Evolutionary conservation across 2,329 filamentous ascomycete genomes (phyloP), one percentile per base, ranked within the genome.

Genomic region (Monosporascus sp.): DNA sequence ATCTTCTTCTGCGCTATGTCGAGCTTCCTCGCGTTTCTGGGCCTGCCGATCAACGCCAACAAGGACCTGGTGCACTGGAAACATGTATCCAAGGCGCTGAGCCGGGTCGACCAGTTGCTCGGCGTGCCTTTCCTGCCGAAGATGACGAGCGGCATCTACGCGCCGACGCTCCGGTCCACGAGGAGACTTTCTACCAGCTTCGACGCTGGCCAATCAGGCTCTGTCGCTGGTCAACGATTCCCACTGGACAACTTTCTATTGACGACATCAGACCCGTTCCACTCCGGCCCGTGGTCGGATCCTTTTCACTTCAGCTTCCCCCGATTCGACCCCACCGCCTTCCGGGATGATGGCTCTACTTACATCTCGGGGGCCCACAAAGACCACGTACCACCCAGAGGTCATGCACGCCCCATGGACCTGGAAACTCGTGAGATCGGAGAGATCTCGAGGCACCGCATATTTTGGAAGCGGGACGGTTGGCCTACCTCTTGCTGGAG

Each of bases 1-100:
- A 73, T 70, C 8, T 75, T 70, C 8, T 75, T 74, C 58, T 75
- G 73, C 53, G 71, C 70, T 5, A 70, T 69, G 0, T 75, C 72
- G 2, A 72, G 68, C 47, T 77, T 75, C 63, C 72, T 71, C 51
- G 66, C 66, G 5, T 76, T 76, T 49, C 73, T 73, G 0, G 73
- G 73, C 7, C 67, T 76, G 15, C 73, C 74, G 0, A 70, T 77
- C 22, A 70, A 76, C 53, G 70, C 72, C 6, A 75, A 70, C 59
- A 71, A 69, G 53, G 72, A 77, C 58, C 62, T 78, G 31, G 61
- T 63, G 41, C 69, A 68, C 20, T 77, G 72, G 71, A 72, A 69
- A 53, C 61, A 35, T 17, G 47, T 67, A 51, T 69, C 70, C 51
- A 66, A 71, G 54, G 70, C 67, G 2, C 51, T 73, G 17, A 69